Base-by-base conservation (phyloP, 169 alveolate genomes). In the Cryptosporidium tyzzeri region DNA sequence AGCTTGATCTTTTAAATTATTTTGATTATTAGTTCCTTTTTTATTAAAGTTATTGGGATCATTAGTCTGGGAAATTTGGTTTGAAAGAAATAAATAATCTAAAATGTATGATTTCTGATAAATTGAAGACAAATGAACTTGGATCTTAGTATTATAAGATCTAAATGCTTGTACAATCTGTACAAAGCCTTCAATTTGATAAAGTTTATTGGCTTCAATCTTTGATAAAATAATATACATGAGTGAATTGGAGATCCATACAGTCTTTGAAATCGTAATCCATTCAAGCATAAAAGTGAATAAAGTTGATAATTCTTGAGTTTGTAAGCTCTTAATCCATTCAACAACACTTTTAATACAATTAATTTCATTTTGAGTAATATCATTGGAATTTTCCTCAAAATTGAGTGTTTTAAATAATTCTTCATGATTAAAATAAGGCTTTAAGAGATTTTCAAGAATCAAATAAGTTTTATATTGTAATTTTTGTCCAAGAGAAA, bases 261-360 rank as follows among this genome's bases (percentile, higher is more conserved):
- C 89, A 10, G 89, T 39, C 44, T 80, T 80, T 62, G 89, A 65
- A 48, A 80, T 80, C 7, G 89, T 80, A 23, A 80, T 48, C 89
- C 89, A 80, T 29, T 80, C 89, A 18, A 80, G 65, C 58, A 65
- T 62, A 48, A 80, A 80, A 12, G 35, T 45, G 41, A 80, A 65
- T 44, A 80, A 21, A 48, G 55, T 62, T 37, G 68, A 23, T 18
- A 80, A 29, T 37, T 80, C 80, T 18, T 35, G 29, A 14, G 53
- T 65, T n/a, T 31, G 21, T 33, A 80, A 37, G 8, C 21, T 39
- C 21, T 65, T 39, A 48, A 80, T 62, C 89, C 89, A 80, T 18
- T 61, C 80, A 62, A 31, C 14, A 44, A 50, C 26, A 31, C 48
- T 23, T n/a, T 31, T 55, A 1, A 23, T 23, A 33, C 21, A 26